Evolutionary conservation across 805 yeast species (phyloP).

Genomic region (Starmerella apis): DNA sequence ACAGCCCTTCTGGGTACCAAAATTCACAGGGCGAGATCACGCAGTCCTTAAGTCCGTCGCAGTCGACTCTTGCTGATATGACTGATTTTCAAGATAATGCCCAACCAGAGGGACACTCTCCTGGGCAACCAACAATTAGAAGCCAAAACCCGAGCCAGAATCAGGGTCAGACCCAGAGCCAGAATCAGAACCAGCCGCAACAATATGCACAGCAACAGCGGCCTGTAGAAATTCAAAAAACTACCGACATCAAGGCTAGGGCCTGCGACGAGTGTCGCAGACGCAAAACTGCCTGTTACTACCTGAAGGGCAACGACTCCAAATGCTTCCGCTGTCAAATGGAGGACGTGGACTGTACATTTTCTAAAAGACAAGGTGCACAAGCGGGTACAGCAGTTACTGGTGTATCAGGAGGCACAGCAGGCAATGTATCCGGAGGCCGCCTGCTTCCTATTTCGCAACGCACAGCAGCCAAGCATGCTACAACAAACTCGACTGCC

Average conservation of each 20-base stretch:
- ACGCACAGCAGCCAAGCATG: constrained; percentile 7
- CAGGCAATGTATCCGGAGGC: background rate
- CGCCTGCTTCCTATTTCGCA: constrained; percentile 14
- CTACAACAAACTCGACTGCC: background rate
- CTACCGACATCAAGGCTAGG: constrained; percentile 28
- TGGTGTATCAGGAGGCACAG: background rate
- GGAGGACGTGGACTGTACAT: constrained; percentile 65
- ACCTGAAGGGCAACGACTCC: constrained; percentile 41
- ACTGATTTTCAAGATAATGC: background rate
- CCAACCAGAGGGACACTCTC: background rate
- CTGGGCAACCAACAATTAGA: background rate
- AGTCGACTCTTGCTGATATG: background rate
- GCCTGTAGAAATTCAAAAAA: constrained; percentile 20
- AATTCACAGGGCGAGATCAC: background rate
- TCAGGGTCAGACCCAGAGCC: background rate
- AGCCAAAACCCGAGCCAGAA: background rate
- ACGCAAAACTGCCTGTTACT: constrained; percentile 63
- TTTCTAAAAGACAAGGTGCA: constrained; percentile 38
- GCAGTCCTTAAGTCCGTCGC: constrained; percentile 5
- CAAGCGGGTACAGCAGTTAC: background rate
- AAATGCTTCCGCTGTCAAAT: constrained; percentile 70
- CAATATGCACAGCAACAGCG: background rate
- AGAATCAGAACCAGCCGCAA: background rate
- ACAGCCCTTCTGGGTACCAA: background rate
- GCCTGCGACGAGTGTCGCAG: constrained; percentile 84